phyloP scores from a whole-genome alignment of 148 eudicot species.

The Vaccinium corymbosum region DNA sequence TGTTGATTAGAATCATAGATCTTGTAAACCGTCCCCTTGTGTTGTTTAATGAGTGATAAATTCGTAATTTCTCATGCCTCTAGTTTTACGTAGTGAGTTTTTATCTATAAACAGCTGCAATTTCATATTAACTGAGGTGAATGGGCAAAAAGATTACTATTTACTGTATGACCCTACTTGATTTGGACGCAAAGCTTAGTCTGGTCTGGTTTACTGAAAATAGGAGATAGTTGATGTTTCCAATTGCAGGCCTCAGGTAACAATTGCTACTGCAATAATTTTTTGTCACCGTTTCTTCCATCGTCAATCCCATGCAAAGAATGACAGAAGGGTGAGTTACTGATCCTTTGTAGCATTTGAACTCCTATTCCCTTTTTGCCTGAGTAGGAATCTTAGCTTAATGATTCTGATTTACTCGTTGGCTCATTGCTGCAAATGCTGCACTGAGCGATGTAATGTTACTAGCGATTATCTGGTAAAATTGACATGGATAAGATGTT shows the following conservation, averaged over 20 bases:
- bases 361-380: neutral
- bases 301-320: slow-evolving; percentile 75
- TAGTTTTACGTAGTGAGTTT: neutral
- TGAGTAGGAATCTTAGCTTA: neutral
- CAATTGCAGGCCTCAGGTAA: slow-evolving; percentile 73
- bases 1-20: neutral
- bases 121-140: neutral
- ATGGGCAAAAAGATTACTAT: neutral
- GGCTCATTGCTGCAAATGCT: neutral
- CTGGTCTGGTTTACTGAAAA: neutral
- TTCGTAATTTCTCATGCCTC: neutral
- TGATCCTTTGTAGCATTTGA: slow-evolving; percentile 1
- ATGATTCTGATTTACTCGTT: neutral
- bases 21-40: neutral
- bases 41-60: neutral
- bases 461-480: neutral
- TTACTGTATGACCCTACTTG: neutral
- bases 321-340: slow-evolving; percentile 72
- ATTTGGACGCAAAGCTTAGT: neutral
- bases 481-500: slow-evolving; percentile 9
- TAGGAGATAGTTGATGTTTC: slow-evolving; percentile 12
- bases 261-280: slow-evolving; percentile 76
- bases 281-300: slow-evolving; percentile 81
- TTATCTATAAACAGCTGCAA: neutral
- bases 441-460: neutral